A percentile compares a stretch with the other conserved stretches of the same genome.
phyloP scores from a whole-genome alignment of 495 filamentous ascomycete species.

The Xanthoparmelia taractica region DNA sequence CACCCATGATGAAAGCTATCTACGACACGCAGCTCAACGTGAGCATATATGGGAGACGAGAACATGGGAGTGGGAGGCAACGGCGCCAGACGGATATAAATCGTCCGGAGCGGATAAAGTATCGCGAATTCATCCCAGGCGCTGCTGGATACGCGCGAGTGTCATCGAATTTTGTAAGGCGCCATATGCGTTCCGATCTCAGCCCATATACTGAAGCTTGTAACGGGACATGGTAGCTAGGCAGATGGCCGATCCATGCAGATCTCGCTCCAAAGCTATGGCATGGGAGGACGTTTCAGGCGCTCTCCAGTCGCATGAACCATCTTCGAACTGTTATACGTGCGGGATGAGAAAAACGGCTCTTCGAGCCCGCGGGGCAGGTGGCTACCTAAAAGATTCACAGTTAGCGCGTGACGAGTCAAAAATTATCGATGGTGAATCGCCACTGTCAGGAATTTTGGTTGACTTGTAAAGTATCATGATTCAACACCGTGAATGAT shows the following conservation, averaged over 20 bases:
- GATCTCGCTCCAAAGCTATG: not conserved
- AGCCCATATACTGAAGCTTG: not conserved
- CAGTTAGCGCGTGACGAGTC: too few species aligned
- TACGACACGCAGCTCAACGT: not conserved
- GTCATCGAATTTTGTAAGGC: not conserved
- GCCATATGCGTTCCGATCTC: not conserved
- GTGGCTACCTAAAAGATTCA: too few species aligned
- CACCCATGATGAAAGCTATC: not conserved
- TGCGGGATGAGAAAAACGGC: too few species aligned
- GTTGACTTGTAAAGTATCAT: too few species aligned
- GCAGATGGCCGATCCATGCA: not conserved
- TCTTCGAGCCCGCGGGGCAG: too few species aligned
- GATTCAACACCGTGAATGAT: too few species aligned
- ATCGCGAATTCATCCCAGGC: not conserved
- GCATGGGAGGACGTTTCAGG: not conserved
- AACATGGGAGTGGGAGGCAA: not conserved
- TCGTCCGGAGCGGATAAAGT: not conserved
- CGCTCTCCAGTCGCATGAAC: not conserved
- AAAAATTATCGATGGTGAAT: too few species aligned
- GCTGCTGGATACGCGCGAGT: not conserved
- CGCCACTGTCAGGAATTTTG: too few species aligned
- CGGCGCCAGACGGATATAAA: not conserved
- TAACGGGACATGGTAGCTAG: not conserved
- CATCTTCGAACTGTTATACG: too few species aligned
- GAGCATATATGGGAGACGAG: not conserved